Evolutionary conservation across 192 early-diverging fungal species (phyloP).

Genomic region (Piromyces finnis): DNA sequence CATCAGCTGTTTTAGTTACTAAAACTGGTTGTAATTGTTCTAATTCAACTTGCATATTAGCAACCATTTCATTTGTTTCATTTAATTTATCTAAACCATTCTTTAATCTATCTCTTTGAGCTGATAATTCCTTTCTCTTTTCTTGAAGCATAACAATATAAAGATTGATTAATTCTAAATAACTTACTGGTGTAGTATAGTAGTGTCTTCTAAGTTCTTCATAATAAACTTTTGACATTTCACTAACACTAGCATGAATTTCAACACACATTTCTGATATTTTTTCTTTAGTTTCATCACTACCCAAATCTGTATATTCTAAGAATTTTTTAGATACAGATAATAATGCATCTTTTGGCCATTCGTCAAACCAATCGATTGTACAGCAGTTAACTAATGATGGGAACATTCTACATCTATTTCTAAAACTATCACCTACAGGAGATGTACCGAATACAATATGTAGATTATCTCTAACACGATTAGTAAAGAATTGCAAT

Average conservation of each 20-base stretch:
- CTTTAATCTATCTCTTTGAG: slow-evolving; percentile 18
- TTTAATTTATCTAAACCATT: slow-evolving; percentile 33
- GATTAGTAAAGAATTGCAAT: slow-evolving; percentile 40
- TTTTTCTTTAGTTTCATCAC: slow-evolving; percentile 32
- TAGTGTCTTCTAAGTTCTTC: slow-evolving; percentile 24
- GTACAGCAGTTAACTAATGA: slow-evolving; percentile 40
- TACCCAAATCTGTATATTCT: slow-evolving; percentile 37
- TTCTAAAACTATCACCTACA: slow-evolving; percentile 35
- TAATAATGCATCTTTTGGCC: slow-evolving; percentile 32
- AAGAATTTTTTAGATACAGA: slow-evolving; percentile 33
- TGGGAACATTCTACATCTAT: slow-evolving; percentile 38
- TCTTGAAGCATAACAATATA: slow-evolving; percentile 38
- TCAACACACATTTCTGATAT: slow-evolving; percentile 37
- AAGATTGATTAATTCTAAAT: slow-evolving; percentile 37
- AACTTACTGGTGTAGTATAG: slow-evolving; percentile 40
- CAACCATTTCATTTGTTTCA: slow-evolving; percentile 37
- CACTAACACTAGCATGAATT: slow-evolving; percentile 32
- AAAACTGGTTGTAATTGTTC: slow-evolving; percentile 30
- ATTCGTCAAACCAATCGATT: slow-evolving; percentile 46
- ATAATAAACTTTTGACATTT: slow-evolving; percentile 23
- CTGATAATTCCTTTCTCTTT: slow-evolving; percentile 31
- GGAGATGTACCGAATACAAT: slow-evolving; percentile 39
- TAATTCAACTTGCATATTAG: slow-evolving; percentile 39
- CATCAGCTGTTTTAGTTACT: slow-evolving; percentile 25
- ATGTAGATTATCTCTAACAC: slow-evolving; percentile 36